These are phyloP conservation scores for Fusarium dimerum DNA, from an alignment of 2,329 filamentous ascomycete genomes.

Conservation along the genomic window DNA sequence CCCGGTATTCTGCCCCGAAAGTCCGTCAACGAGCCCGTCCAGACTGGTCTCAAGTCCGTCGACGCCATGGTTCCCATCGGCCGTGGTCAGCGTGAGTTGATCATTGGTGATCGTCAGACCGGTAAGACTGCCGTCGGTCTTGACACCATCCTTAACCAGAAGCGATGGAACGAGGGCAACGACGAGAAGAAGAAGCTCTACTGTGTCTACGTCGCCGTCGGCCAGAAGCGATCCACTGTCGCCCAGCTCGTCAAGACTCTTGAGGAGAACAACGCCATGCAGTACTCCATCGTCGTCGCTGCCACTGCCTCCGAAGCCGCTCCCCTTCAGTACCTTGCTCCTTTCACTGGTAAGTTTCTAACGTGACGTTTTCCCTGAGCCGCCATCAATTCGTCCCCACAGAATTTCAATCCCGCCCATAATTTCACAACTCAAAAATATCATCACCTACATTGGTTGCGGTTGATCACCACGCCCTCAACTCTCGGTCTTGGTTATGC, in stretches of 20 bases:
- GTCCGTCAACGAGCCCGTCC: slow-evolving; percentile 97
- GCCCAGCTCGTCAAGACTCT: slow-evolving; percentile 99
- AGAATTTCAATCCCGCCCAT: too few species aligned
- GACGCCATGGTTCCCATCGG: slow-evolving; percentile 99
- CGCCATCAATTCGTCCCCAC: too few species aligned
- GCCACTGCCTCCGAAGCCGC: slow-evolving; percentile 97
- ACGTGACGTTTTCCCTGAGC: too few species aligned
- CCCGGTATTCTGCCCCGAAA: slow-evolving; percentile 95
- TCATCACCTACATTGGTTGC: too few species aligned
- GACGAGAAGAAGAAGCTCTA: slow-evolving; percentile 99
- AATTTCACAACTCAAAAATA: too few species aligned
- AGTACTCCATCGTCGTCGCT: slow-evolving; percentile 92
- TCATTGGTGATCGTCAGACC: slow-evolving; percentile 99
- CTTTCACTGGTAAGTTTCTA: slow-evolving; percentile 72
- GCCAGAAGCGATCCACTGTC: slow-evolving; percentile 99
- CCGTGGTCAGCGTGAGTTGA: slow-evolving; percentile 99
- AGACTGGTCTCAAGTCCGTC: slow-evolving; percentile 99
- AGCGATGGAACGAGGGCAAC: slow-evolving; percentile 86
- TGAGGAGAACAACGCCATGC: slow-evolving; percentile 99
- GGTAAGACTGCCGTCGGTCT: slow-evolving; percentile 99
- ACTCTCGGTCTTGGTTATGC: too few species aligned
- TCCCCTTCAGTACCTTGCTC: slow-evolving; percentile 90
- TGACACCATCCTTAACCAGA: slow-evolving; percentile 98
- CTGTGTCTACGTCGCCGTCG: slow-evolving; percentile 98
- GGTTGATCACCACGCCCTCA: too few species aligned